phyloP scores from a whole-genome alignment of 2,329 filamentous ascomycete genomes.

The Xylariaceae sp. region DNA sequence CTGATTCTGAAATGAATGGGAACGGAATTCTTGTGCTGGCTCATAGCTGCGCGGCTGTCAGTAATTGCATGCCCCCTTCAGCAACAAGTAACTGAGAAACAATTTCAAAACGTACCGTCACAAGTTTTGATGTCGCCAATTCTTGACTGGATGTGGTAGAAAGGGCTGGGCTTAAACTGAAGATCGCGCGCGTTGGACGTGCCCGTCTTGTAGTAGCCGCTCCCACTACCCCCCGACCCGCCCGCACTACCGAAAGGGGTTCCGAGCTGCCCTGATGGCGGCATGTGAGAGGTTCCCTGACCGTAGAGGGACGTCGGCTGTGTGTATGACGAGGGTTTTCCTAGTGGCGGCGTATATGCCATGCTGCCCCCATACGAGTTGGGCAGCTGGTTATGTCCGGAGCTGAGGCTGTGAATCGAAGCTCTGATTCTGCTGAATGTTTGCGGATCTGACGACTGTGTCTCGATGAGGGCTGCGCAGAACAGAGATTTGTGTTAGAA shows the following conservation, averaged over 20 bases:
- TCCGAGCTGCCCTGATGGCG: slow-evolving; percentile 2
- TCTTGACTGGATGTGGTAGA: slow-evolving; percentile 68
- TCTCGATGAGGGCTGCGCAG: slow-evolving; percentile 12
- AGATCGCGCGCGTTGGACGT: slow-evolving; percentile 17
- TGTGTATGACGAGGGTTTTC: slow-evolving; percentile 3
- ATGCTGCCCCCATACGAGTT: slow-evolving; percentile 10
- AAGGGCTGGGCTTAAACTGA: slow-evolving; percentile 72
- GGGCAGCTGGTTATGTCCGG: slow-evolving; percentile 3
- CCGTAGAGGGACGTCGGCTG: slow-evolving; percentile 5
- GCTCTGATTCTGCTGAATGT: slow-evolving; percentile 10
- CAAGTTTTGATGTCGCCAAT: slow-evolving; percentile 66
- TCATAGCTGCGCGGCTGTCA: slow-evolving; percentile 48
- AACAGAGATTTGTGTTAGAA: slow-evolving; percentile 2
- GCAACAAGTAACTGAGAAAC: not conserved
- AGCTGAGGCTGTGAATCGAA: slow-evolving; percentile 9
- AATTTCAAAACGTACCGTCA: slow-evolving; percentile 57
- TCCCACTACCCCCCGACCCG: slow-evolving; percentile 11
- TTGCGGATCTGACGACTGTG: slow-evolving; percentile 4
- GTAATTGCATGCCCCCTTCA: not conserved
- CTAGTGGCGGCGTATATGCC: slow-evolving; percentile 2
- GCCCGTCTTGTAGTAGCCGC: slow-evolving; percentile 12
- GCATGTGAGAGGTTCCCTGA: slow-evolving; percentile 5
- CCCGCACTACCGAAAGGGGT: slow-evolving; percentile 13
- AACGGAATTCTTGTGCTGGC: slow-evolving; percentile 50
- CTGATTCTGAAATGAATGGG: slow-evolving; percentile 46